Evolutionary conservation across 257 asterid genomes (phyloP).

Genomic region (Solanum medicagineum): DNA sequence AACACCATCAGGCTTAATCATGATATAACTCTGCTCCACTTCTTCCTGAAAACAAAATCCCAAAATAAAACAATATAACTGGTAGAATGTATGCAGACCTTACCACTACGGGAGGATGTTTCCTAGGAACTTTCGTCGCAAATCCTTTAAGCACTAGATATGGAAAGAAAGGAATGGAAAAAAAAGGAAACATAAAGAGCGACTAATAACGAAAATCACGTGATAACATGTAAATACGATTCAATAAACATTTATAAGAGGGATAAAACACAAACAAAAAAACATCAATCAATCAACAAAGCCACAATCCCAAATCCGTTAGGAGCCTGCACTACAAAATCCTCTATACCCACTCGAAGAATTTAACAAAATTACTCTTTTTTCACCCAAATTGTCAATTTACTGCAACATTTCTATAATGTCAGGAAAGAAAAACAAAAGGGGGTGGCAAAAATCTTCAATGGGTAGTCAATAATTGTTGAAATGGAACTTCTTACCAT

Average conservation of each 20-base stretch:
- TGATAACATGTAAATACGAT: no score
- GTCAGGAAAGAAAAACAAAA: background rate
- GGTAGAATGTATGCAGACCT: no score
- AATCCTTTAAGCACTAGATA: no score
- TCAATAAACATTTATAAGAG: no score
- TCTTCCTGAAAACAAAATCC: constrained; percentile 22
- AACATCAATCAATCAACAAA: background rate
- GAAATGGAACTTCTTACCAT: constrained; percentile 20
- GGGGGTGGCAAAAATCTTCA: background rate
- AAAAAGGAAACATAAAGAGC: no score
- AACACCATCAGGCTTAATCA: constrained; percentile 95
- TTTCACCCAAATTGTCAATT: background rate
- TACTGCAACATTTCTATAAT: background rate
- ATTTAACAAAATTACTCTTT: background rate
- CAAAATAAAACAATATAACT: background rate
- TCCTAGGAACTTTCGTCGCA: no score
- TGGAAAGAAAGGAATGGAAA: no score
- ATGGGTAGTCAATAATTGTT: background rate
- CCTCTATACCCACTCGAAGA: background rate
- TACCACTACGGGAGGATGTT: no score
- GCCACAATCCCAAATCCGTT: background rate
- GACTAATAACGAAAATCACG: no score
- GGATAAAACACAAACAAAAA: background rate
- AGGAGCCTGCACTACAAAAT: background rate
- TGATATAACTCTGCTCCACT: constrained; percentile 70